A percentile compares a stretch with the other conserved stretches of the same genome.
Conservation (phyloP, 1,284 basidiomycete genomes). For the Ceratobasidium theobromae region DNA sequence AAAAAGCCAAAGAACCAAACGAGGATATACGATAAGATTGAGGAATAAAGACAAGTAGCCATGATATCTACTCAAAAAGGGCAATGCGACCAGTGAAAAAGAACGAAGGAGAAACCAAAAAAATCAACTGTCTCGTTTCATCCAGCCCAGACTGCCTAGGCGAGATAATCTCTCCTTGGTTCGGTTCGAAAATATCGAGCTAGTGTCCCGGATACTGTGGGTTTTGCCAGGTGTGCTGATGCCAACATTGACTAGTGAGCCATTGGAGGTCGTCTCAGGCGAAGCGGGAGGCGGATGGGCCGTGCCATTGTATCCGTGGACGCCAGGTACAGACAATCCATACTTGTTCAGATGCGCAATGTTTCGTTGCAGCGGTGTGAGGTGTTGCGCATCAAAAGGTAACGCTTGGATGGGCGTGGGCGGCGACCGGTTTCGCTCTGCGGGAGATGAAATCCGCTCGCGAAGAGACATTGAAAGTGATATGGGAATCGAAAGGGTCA, state of each 20-base stretch:
- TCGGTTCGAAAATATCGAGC: conserved; percentile 15
- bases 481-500: conserved; percentile 22
- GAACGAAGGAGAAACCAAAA: conserved; percentile 3
- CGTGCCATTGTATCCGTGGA: conserved; percentile 39
- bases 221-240: neutral
- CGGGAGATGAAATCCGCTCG: conserved; percentile 24
- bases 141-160: conserved; percentile 21
- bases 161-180: conserved; percentile 25
- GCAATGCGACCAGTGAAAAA: neutral
- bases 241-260: conserved; percentile 18
- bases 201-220: conserved; percentile 22
- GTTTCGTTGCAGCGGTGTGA: conserved; percentile 73
- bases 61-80: neutral
- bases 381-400: conserved; percentile 41
- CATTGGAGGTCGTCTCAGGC: conserved; percentile 21
- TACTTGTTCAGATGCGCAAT: conserved; percentile 75
- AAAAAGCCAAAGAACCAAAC: neutral
- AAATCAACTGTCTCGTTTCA: conserved; percentile 5
- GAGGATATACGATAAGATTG: neutral
- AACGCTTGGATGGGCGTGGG: neutral
- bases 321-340: conserved; percentile 72
- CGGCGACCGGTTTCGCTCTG: conserved; percentile 8
- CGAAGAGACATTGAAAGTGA: conserved; percentile 25
- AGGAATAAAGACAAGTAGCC: neutral
- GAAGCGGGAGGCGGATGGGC: neutral